Percentiles rank a stretch among this genome's conserved stretches.
phyloP scores from a whole-genome alignment of 352 stramenopile genomes.

The Pythium brachiatum region DNA sequence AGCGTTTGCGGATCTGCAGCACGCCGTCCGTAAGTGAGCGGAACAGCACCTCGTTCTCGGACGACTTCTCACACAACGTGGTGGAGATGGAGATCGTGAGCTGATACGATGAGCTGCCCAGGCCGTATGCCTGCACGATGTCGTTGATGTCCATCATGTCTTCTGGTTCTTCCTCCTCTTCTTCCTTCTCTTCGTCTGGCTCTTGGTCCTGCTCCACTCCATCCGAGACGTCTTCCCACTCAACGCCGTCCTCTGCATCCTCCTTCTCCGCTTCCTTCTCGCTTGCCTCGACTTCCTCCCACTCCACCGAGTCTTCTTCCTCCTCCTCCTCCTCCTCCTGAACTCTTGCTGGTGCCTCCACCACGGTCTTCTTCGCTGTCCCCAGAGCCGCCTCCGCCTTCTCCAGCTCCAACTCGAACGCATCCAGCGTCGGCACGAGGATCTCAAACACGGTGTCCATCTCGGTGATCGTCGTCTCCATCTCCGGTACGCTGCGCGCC shows the following conservation, averaged over 20 bases:
- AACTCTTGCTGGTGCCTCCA: neutral
- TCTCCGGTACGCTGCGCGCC: slow-evolving; percentile 46
- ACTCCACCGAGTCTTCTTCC: slow-evolving; percentile 27
- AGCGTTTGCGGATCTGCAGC: slow-evolving; percentile 65
- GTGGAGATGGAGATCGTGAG: slow-evolving; percentile 69
- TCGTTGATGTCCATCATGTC: slow-evolving; percentile 71
- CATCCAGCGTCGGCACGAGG: slow-evolving; percentile 66
- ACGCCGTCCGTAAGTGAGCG: slow-evolving; percentile 45
- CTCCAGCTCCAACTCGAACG: slow-evolving; percentile 39
- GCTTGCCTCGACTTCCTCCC: slow-evolving; percentile 22
- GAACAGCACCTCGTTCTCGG: slow-evolving; percentile 72
- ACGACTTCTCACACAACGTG: slow-evolving; percentile 48
- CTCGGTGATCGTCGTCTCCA: slow-evolving; percentile 60
- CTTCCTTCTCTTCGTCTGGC: neutral
- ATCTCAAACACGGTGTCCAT: slow-evolving; percentile 81
- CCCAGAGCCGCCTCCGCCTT: slow-evolving; percentile 22
- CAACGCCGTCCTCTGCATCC: slow-evolving; percentile 13
- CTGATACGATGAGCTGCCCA: slow-evolving; percentile 74
- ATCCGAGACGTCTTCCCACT: slow-evolving; percentile 23
- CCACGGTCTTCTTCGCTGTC: slow-evolving; percentile 4
- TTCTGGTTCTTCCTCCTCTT: slow-evolving; percentile 13
- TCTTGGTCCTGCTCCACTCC: slow-evolving; percentile 15
- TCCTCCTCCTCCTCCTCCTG: slow-evolving; percentile 4
- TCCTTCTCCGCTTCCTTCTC: slow-evolving; percentile 1
- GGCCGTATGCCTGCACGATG: slow-evolving; percentile 72